These are phyloP conservation scores for Alternaria gansuensis DNA, from an alignment of 2,329 filamentous ascomycete genomes.

Conservation along the genomic window DNA sequence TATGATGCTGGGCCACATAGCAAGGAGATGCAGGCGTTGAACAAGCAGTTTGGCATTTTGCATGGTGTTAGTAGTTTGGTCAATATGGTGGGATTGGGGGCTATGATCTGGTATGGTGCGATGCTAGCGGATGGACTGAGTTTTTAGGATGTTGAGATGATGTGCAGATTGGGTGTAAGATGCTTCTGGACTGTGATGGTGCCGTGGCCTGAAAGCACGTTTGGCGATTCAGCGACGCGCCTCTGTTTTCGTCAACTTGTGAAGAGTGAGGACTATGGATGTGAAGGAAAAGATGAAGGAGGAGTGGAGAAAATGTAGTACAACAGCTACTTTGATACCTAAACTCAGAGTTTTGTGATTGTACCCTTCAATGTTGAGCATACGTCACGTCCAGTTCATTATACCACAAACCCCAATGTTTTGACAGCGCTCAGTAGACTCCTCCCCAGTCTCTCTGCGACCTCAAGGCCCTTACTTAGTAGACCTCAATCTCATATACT, in stretches of 20 bases:
- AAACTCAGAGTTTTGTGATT: background rate
- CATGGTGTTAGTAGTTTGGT: conserved; percentile 84
- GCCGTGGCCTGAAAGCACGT: background rate
- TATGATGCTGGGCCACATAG: conserved; percentile 82
- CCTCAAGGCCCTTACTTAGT: background rate
- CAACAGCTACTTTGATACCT: background rate
- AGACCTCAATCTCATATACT: too few species aligned
- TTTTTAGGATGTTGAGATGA: conserved; percentile 6
- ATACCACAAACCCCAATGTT: conserved; percentile 4
- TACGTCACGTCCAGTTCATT: background rate
- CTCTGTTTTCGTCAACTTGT: background rate
- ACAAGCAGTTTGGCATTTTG: conserved; percentile 70
- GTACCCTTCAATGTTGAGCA: conserved; percentile 11
- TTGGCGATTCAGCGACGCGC: background rate
- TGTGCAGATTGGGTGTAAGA: background rate
- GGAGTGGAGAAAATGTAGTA: background rate
- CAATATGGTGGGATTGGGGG: conserved; percentile 75
- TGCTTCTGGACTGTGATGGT: background rate
- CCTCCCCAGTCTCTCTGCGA: background rate
- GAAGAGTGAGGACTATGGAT: background rate
- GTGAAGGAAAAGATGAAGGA: background rate
- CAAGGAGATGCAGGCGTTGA: conserved; percentile 75
- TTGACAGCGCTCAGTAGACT: background rate
- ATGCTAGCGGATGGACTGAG: conserved; percentile 63
- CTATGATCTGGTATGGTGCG: conserved; percentile 79